Evolutionary conservation across 2,329 filamentous ascomycete genomes (phyloP), one percentile per base, ranked within the genome.

Genomic region (Aspergillus nomiae): DNA sequence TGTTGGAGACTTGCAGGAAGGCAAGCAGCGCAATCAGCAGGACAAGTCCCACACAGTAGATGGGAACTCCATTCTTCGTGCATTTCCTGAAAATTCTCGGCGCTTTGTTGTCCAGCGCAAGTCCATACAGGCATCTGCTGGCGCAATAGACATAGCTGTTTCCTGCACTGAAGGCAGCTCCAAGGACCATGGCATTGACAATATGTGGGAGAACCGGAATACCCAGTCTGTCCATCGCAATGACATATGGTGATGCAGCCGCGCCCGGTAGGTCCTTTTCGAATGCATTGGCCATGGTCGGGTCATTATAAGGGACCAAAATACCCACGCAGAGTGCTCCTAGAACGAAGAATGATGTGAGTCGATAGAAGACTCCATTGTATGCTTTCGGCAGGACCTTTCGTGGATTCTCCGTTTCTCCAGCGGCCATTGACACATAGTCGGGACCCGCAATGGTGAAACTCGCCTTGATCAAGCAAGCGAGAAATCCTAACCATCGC

Each of bases 291-390:
- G 78, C 83, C 66, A 94, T 83, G 9, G 83, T 82, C 1, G 80
- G 68, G 69, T 94, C 87, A 63, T 92, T 83, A 74, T 90, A 90
- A 1, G 92, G 85, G 43, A 94, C 87, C 26, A 92, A 74, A 56
- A 92, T 89, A 10, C 90, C 90, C 5, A 92, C 88, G 24, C 86
- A 87, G 2, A 95, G 82, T 0, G 90, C 87, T 1, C 91, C 91
- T 1, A 92, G 84, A 45, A 92, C 85, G 78, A 93, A 94, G 76
- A 94, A 94, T 1, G 86, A 80, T 0, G 89, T 89, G 36, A 94
- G 80, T 36, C 92, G 89, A 76, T 91, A 93, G 75, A 94, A 93
- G 1, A 94, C 90, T 56, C 89, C 87, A 64, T 92, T 92, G 77
- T 88, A 93, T 1, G 91, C 91, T 46, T 85, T 87, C 0, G 91